These are phyloP conservation scores for Parietaria judaica DNA, from an alignment of 306 rosid genomes.

Conservation along the genomic window DNA sequence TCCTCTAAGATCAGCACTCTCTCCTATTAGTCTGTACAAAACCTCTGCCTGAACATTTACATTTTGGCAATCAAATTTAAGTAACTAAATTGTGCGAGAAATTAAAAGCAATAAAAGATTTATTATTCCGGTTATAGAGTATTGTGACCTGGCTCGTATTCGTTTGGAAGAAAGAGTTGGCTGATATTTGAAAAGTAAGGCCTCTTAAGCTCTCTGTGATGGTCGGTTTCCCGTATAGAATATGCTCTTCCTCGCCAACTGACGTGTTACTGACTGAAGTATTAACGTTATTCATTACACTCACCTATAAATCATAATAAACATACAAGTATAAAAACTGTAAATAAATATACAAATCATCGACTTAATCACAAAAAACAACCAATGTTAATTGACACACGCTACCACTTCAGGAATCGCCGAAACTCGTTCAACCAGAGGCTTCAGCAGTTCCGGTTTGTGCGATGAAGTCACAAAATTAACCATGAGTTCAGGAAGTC, in stretches of 20 bases:
- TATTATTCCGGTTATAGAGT: slow-evolving; percentile 3
- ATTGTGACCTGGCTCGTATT: slow-evolving; percentile 73
- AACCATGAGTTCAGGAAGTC: slow-evolving; percentile 82
- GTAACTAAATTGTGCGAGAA: slow-evolving; percentile 7
- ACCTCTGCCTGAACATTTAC: slow-evolving; percentile 69
- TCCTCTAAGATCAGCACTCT: slow-evolving; percentile 69
- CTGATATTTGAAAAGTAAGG: slow-evolving; percentile 89
- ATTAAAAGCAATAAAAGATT: slow-evolving; percentile 3
- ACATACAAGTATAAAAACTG: not conserved
- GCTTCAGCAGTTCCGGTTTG: slow-evolving; percentile 63
- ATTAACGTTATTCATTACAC: slow-evolving; percentile 73
- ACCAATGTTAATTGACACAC: slow-evolving; percentile 9
- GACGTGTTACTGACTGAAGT: slow-evolving; percentile 92
- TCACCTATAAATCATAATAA: slow-evolving; percentile 47
- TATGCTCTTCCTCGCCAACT: slow-evolving; percentile 84
- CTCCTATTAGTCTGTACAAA: slow-evolving; percentile 75
- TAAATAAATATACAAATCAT: not conserved
- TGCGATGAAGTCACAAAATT: slow-evolving; percentile 90
- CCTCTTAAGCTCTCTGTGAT: slow-evolving; percentile 84
- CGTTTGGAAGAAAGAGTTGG: slow-evolving; percentile 95
- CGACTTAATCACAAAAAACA: not conserved
- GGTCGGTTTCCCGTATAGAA: slow-evolving; percentile 70
- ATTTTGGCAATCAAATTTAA: slow-evolving; percentile 16
- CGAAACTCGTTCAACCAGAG: slow-evolving; percentile 59
- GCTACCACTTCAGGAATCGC: slow-evolving; percentile 81